Percentiles rank a stretch among this genome's conserved stretches.
These are phyloP conservation scores for Sporodiniella umbellata DNA, from an alignment of 371 early-diverging fungal species.

Conservation along the genomic window DNA sequence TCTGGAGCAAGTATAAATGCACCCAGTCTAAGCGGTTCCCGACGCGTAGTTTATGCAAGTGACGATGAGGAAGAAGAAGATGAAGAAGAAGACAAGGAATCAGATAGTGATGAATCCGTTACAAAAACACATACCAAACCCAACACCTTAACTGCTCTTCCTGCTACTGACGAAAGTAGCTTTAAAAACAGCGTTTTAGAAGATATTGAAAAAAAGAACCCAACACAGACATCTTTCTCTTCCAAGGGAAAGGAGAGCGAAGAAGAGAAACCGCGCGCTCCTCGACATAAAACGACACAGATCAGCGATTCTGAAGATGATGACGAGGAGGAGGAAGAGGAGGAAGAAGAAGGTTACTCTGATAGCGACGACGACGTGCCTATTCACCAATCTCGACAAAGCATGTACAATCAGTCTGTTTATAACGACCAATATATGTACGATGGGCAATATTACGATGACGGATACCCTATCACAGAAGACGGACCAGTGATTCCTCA, in stretches of 20 bases:
- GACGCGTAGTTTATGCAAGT: slow-evolving; percentile 33
- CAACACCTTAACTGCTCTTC: slow-evolving; percentile 2
- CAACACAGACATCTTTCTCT: not conserved
- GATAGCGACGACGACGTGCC: slow-evolving; percentile 17
- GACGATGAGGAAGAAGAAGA: slow-evolving; percentile 37
- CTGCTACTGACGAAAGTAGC: slow-evolving; percentile 8
- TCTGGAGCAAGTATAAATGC: not conserved
- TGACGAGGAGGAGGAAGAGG: slow-evolving; percentile 21
- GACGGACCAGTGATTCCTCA: slow-evolving; percentile 41
- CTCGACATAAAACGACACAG: slow-evolving; percentile 22
- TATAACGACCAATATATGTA: slow-evolving; percentile 14
- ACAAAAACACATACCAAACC: slow-evolving; percentile 3
- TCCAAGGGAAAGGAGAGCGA: not conserved
- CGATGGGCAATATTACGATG: not conserved
- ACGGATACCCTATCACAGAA: slow-evolving; percentile 14
- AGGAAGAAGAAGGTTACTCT: slow-evolving; percentile 6
- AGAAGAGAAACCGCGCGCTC: slow-evolving; percentile 8
- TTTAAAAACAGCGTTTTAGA: slow-evolving; percentile 9
- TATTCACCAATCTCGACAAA: slow-evolving; percentile 13
- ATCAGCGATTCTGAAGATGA: slow-evolving; percentile 26
- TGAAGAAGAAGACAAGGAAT: slow-evolving; percentile 22
- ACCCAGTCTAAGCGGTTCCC: slow-evolving; percentile 4
- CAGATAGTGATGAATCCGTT: slow-evolving; percentile 29
- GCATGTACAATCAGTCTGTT: not conserved
- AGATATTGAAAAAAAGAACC: slow-evolving; percentile 10